Evolutionary conservation across 208 protist species (phyloP), one percentile per base, ranked within the genome.

Genomic region (Trichomonas gallinae): DNA sequence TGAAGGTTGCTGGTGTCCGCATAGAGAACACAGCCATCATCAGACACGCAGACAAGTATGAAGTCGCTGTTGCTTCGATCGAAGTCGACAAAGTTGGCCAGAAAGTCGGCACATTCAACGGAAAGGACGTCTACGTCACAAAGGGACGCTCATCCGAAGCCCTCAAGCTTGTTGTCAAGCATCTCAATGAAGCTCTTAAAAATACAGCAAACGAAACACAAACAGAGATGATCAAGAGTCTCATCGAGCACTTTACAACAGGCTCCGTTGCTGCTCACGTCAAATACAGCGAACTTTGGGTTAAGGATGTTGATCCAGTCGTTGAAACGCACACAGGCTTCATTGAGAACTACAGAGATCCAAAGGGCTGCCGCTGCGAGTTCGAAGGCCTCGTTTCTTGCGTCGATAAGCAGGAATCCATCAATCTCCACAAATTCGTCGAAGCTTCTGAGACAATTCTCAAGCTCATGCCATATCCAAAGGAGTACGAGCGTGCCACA

Each of bases 341-440:
- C 45, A 97, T 97, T 46, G 97, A 97, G 58, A 97, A 72, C 9
- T 97, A 97, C 63, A 38, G 97, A 51, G 97, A 97, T 85, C 97
- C 97, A 45, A 44, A 42, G 58, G 97, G 97, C 8, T 48, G 97
- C 13, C 9, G 97, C 1, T 97, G 96, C 51, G 97, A 97, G 58
- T 97, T 96, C 42, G 97, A 97, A 96, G 89, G 96, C 17, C 97
- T 97, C 46, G 97, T 97, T 40, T 97, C 97, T 26, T 96, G 87
- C 42, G 97, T 97, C 45, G 96, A 97, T 87, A 72, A 38, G 26
- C 44, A 97, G 0, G 96, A 88, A 46, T 88, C 40, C 15, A 42
- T 31, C 9, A 34, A 31, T 34, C 89, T 97, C 34, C 34, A 49
- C 34, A 96, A 93, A n/a, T 96, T 97, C 46, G 96, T 97, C 36